Base-by-base conservation (phyloP, 148 eudicot species). In the Polygonum aviculare region DNA sequence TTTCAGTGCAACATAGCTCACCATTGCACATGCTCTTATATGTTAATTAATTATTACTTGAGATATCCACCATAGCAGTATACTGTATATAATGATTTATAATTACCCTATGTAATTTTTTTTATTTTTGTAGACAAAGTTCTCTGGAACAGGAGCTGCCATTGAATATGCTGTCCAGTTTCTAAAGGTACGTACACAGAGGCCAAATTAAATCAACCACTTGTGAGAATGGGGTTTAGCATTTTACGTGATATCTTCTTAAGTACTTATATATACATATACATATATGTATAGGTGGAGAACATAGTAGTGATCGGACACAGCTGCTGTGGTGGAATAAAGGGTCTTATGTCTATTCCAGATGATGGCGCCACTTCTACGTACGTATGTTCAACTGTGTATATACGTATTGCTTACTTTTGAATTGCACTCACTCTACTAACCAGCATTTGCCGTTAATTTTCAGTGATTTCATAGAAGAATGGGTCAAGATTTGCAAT, bases 241-340 rank as follows among this genome's bases (percentile, higher is more conserved):
- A 54, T 54, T 49, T 12, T n/a, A n/a, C 2, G 22, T 1, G 18
- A 2, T 18, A 16, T 54, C 60, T n/a, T 54, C 5, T 50, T 50
- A 15, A 5, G 12, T 49, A 2, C 12, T 10, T 12, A 5, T 14
- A 50, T 14, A 3, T 12, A 14, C 15, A 5, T 50, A 48, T 12
- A 12, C 12, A 14, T 49, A 10, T 49, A 14, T 49, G 11, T 4
- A 0, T 81, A 92, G 97, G 98, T 94, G 79, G 98, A 92, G 94
- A 90, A 87, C 72, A 94, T 94, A 65, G 84, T 95, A 65, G 96
- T 95, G 45, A 92, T 95, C 78, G 98, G 98, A 67, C 97, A 95
- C 80, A 92, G 98, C 84, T 83, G 91, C 77, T 92, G 98, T 84
- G 98, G 98, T 69, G 98, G 98, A 80, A 95, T 95, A 40, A 95